These are phyloP conservation scores for Erythrobasidium yunnanense DNA, from an alignment of 768 basidiomycete genomes.

Conservation along the genomic window DNA sequence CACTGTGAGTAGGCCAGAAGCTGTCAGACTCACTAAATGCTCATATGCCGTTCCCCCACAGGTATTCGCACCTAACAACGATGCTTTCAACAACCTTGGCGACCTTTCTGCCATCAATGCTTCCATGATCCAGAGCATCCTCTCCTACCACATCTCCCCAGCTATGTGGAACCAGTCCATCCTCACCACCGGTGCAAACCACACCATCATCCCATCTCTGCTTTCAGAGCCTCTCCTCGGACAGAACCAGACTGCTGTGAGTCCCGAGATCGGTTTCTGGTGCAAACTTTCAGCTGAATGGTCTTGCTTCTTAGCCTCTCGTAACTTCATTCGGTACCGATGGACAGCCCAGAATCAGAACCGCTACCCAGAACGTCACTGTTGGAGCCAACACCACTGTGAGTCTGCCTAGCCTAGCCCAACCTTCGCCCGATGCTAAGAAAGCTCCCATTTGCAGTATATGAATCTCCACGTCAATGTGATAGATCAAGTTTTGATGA, in stretches of 20 bases:
- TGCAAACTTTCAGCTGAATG: background rate
- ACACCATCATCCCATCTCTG: slow-evolving; percentile 41
- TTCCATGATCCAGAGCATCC: slow-evolving; percentile 38
- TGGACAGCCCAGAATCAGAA: slow-evolving; percentile 10
- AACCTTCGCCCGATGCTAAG: background rate
- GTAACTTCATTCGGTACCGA: slow-evolving; percentile 34
- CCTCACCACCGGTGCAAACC: slow-evolving; percentile 33
- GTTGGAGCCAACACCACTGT: slow-evolving; percentile 25
- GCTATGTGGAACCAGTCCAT: slow-evolving; percentile 35
- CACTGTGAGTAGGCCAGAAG: slow-evolving; percentile 21
- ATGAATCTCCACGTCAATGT: slow-evolving; percentile 27
- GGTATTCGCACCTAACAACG: slow-evolving; percentile 40
- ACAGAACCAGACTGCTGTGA: slow-evolving; percentile 28
- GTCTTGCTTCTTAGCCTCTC: slow-evolving; percentile 24
- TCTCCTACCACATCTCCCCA: slow-evolving; percentile 41
- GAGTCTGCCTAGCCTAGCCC: background rate
- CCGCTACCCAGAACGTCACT: slow-evolving; percentile 35
- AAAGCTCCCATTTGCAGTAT: background rate
- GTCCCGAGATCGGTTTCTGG: background rate
- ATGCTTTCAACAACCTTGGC: slow-evolving; percentile 37
- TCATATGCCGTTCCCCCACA: background rate
- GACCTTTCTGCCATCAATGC: slow-evolving; percentile 34
- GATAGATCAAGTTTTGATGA: slow-evolving; percentile 34
- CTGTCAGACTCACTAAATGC: slow-evolving; percentile 10
- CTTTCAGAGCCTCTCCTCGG: slow-evolving; percentile 37